phyloP scores from a whole-genome alignment of 75 land plant genomes.

The Pinus tabuliformis region DNA sequence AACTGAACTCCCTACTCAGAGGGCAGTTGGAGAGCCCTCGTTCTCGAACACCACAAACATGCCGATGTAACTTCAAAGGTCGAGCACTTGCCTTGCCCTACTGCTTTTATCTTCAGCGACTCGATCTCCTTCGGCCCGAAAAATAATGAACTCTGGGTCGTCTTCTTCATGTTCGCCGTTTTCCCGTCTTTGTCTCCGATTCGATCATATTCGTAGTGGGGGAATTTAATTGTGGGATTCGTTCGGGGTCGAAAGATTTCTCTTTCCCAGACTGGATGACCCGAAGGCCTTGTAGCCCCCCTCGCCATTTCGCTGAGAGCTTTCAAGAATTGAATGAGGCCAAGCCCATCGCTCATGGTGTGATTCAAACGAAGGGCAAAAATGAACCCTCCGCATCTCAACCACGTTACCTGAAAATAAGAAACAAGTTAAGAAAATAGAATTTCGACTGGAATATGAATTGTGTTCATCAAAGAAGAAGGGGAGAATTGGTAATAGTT shows the following conservation, averaged over 20 bases:
- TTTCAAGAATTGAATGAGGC: conserved; percentile 30
- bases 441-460: too few relatives aligned
- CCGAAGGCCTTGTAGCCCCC: conserved; percentile 28
- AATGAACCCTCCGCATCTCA: conserved; percentile 49
- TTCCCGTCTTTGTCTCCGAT: conserved; percentile 1
- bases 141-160: conserved; percentile 21
- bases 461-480: conserved; percentile 4
- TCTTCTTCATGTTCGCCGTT: not conserved
- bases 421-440: too few relatives aligned
- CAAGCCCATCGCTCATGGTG: conserved; percentile 29
- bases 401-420: conserved; percentile 32
- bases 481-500: conserved; percentile 16
- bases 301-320: conserved; percentile 42
- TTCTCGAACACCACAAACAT: conserved; percentile 25
- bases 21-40: conserved; percentile 16
- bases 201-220: conserved; percentile 41
- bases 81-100: conserved; percentile 73
- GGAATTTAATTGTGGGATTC: conserved; percentile 26
- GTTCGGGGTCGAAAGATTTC: conserved; percentile 27
- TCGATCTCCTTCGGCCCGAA: conserved; percentile 28
- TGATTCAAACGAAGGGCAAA: conserved; percentile 22
- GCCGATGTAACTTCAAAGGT: conserved; percentile 34
- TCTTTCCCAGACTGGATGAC: conserved; percentile 40
- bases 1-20: conserved; percentile 19
- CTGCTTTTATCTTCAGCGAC: not conserved